Evolutionary conservation across 352 stramenopile genomes (phyloP).

Genomic region (Globisporangium parvum): DNA sequence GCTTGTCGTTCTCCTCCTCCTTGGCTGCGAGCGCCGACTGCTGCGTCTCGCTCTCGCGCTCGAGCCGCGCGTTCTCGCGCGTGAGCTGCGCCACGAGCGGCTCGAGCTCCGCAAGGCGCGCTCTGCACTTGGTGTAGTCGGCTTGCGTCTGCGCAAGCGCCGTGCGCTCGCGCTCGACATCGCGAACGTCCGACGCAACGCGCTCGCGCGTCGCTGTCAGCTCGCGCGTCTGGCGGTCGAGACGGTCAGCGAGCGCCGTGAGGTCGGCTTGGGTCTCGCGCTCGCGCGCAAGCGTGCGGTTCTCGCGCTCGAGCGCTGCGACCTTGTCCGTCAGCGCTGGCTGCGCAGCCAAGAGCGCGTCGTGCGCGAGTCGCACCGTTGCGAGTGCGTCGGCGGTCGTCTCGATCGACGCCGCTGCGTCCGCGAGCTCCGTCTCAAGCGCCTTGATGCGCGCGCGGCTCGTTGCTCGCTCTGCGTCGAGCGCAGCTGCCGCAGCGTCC

Average conservation of each 20-base stretch:
- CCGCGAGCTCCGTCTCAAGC: background rate
- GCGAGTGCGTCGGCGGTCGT: background rate
- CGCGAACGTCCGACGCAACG: slow-evolving; percentile 16
- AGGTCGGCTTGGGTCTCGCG: slow-evolving; percentile 8
- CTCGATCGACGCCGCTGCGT: background rate
- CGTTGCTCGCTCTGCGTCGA: too few species aligned
- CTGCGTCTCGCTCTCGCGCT: slow-evolving; percentile 27
- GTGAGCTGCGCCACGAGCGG: background rate
- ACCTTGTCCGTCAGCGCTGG: background rate
- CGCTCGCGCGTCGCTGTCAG: slow-evolving; percentile 17
- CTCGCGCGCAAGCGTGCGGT: background rate
- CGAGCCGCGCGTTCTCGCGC: slow-evolving; percentile 7
- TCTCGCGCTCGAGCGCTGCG: slow-evolving; percentile 1
- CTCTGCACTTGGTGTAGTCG: background rate
- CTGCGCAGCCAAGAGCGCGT: background rate
- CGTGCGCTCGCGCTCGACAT: slow-evolving; percentile 21
- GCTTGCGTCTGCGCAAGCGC: background rate
- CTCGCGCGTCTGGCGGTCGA: slow-evolving; percentile 16
- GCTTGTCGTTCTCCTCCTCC: slow-evolving; percentile 56
- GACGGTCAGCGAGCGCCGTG: slow-evolving; percentile 14
- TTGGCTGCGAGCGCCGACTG: slow-evolving; percentile 35
- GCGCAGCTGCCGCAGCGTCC: too few species aligned
- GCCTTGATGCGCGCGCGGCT: background rate
- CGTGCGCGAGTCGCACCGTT: background rate
- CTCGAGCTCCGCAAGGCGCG: background rate